Percentiles rank a stretch among this genome's conserved stretches.
Conservation (phyloP, 2,329 filamentous ascomycete species). For the Colletotrichum australisinense region DNA sequence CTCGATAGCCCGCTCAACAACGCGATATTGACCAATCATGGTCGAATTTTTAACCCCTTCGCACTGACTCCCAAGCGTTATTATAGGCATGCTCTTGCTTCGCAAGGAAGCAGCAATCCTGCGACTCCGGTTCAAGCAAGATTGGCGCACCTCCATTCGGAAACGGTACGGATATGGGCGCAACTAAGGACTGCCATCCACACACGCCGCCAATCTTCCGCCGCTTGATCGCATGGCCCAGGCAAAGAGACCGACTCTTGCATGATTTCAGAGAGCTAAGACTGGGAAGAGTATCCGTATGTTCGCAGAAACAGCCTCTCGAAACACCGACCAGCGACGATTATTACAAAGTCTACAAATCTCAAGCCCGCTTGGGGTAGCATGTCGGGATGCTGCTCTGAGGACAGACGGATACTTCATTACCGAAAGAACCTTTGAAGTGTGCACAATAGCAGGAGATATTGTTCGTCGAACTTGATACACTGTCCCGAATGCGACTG, state of each 20-base stretch:
- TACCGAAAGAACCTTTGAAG: not conserved
- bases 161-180: not conserved
- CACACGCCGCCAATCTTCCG: not conserved
- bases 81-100: not conserved
- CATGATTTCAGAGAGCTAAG: not conserved
- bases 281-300: not conserved
- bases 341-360: not conserved
- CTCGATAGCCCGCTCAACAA: not conserved
- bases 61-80: not conserved
- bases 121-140: not conserved
- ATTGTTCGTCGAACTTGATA: not conserved
- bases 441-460: too few relatives aligned
- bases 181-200: not conserved
- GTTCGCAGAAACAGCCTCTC: not conserved
- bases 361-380: not conserved
- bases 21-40: slow-evolving; percentile 2
- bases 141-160: not conserved
- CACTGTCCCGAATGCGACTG: not conserved
- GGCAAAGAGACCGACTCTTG: not conserved
- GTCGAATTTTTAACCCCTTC: not conserved
- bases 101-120: not conserved
- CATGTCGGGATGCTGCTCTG: not conserved
- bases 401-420: not conserved
- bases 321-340: too few relatives aligned
- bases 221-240: not conserved